phyloP scores from a whole-genome alignment of 768 basidiomycete genomes.

The Xanthoconium stramineum region DNA sequence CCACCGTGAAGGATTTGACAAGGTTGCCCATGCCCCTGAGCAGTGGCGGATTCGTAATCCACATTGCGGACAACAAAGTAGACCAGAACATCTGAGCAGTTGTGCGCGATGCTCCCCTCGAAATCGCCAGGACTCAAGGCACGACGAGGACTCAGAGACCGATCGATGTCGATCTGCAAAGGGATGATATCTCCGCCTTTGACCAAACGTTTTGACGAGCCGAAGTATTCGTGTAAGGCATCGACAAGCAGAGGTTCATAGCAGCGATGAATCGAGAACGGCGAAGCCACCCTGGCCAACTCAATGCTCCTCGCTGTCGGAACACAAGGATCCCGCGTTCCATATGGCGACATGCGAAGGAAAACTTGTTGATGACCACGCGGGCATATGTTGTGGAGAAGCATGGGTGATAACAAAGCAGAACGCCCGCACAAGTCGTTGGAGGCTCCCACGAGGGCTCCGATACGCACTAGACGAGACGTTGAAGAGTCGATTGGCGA shows the following conservation, averaged over 20 bases:
- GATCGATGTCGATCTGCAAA: constrained; percentile 58
- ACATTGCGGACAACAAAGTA: constrained; percentile 81
- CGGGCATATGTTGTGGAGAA: constrained; percentile 51
- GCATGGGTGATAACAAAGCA: constrained; percentile 39
- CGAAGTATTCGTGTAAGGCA: constrained; percentile 64
- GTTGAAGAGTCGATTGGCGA: constrained; percentile 33
- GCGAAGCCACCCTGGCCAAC: constrained; percentile 78
- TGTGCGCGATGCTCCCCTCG: not conserved
- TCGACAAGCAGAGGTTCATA: constrained; percentile 62
- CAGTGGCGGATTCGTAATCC: constrained; percentile 55
- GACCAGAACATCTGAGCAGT: constrained; percentile 44
- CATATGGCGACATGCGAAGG: constrained; percentile 58
- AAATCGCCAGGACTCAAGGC: constrained; percentile 6
- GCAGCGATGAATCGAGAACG: constrained; percentile 58
- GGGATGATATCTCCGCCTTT: constrained; percentile 74
- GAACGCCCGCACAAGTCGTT: constrained; percentile 35
- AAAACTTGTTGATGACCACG: constrained; percentile 30
- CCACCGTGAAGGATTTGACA: constrained; percentile 70
- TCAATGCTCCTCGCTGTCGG: constrained; percentile 70
- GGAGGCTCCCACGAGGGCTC: constrained; percentile 47
- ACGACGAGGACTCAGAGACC: constrained; percentile 20
- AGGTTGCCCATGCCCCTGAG: constrained; percentile 42
- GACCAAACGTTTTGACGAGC: constrained; percentile 49
- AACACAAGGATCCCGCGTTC: constrained; percentile 52
- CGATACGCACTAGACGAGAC: constrained; percentile 55